Evolutionary conservation across 1,284 basidiomycete species (phyloP).

Genomic region (Austroboletus novae-zelandiae): DNA sequence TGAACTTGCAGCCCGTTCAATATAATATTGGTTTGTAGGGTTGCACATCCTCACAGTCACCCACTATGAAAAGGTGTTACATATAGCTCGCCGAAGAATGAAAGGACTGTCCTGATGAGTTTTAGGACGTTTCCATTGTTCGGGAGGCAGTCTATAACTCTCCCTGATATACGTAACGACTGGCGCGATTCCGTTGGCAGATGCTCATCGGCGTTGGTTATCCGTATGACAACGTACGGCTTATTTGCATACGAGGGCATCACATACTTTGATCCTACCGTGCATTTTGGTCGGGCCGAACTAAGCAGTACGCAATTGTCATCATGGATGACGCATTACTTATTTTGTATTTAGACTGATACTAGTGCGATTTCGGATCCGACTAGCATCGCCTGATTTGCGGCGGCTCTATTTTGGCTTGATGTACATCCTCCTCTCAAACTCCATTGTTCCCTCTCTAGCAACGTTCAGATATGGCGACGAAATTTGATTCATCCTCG

Average conservation of each 20-base stretch:
- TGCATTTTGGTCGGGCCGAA: slow-evolving; percentile 6
- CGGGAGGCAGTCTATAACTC: slow-evolving; percentile 87
- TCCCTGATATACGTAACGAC: slow-evolving; percentile 78
- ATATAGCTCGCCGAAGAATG: slow-evolving; percentile 42
- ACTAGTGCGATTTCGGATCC: slow-evolving; percentile 10
- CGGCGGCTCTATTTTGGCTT: background rate
- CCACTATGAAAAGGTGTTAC: slow-evolving; percentile 79
- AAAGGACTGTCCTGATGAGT: slow-evolving; percentile 3
- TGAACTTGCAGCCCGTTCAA: slow-evolving; percentile 59
- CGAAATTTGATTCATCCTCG: slow-evolving; percentile 9
- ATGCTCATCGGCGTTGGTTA: slow-evolving; percentile 66
- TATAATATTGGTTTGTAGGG: slow-evolving; percentile 43
- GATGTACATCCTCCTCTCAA: background rate
- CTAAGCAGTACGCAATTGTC: background rate
- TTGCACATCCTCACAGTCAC: slow-evolving; percentile 76
- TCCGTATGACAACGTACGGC: slow-evolving; percentile 42
- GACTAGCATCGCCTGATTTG: slow-evolving; percentile 3
- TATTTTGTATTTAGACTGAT: background rate
- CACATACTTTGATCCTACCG: background rate
- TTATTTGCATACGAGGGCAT: background rate
- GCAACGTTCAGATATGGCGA: slow-evolving; percentile 11
- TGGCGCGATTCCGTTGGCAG: slow-evolving; percentile 67
- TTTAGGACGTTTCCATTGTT: slow-evolving; percentile 29
- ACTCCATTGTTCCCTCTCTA: background rate
- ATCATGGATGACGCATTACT: slow-evolving; percentile 3